Evolutionary conservation across 371 early-diverging fungal species (phyloP).

Genomic region (Mortierella sp.): DNA sequence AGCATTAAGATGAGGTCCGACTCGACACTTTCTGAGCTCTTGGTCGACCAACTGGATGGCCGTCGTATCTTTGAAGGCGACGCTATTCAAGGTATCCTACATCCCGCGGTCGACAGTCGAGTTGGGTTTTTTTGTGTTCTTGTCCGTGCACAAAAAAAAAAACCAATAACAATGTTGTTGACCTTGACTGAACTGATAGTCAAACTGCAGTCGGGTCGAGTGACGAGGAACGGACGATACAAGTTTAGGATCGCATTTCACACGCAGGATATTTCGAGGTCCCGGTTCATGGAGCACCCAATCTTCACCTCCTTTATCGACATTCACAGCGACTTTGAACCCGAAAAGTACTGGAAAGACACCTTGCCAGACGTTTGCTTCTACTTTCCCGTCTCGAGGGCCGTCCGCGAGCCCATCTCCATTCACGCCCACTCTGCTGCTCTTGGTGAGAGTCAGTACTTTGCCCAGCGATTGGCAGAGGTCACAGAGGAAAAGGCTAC

Average conservation of each 20-base stretch:
- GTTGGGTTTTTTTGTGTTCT: background rate
- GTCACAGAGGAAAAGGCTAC: background rate
- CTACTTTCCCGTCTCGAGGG: conserved; percentile 22
- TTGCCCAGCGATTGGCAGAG: conserved; percentile 26
- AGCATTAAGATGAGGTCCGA: conserved; percentile 37
- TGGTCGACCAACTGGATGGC: conserved; percentile 28
- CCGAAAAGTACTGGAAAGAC: background rate
- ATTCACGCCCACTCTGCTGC: conserved; percentile 35
- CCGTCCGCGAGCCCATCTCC: background rate
- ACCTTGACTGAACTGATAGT: too few species aligned
- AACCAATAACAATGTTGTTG: background rate
- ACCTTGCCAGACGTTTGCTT: conserved; percentile 23
- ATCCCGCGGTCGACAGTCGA: background rate
- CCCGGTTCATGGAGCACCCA: conserved; percentile 7
- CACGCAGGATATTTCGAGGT: conserved; percentile 23
- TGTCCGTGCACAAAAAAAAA: background rate
- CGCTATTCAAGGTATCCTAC: conserved; percentile 16
- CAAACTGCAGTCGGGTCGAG: conserved; percentile 24
- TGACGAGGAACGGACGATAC: conserved; percentile 25
- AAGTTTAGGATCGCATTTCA: conserved; percentile 33
- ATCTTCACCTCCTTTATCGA: conserved; percentile 24
- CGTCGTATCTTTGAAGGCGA: conserved; percentile 21
- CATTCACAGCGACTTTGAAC: conserved; percentile 30
- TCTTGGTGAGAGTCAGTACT: conserved; percentile 19
- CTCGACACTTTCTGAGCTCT: conserved; percentile 36